These are phyloP conservation scores for Hibiscus syriacus DNA, from an alignment of 345 rosid species.

Conservation along the genomic window DNA sequence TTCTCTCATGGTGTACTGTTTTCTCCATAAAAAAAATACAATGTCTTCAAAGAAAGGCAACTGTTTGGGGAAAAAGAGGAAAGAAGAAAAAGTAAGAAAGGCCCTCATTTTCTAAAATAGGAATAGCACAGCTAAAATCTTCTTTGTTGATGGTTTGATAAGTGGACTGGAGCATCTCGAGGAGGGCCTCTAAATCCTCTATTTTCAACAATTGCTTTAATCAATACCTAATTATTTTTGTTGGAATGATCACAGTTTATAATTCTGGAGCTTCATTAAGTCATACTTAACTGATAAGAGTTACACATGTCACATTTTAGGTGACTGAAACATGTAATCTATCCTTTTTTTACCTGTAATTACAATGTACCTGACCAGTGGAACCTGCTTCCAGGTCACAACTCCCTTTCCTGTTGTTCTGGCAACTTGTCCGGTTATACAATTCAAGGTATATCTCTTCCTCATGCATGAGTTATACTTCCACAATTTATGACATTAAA, in stretches of 20 bases:
- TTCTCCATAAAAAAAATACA: no score
- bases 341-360: not conserved
- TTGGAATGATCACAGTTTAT: not conserved
- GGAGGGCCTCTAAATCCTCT: no score
- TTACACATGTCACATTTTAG: not conserved
- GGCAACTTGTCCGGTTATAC: conserved; percentile 57
- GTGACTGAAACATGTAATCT: not conserved
- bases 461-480: conserved; percentile 3
- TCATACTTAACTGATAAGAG: not conserved
- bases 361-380: conserved; percentile 13
- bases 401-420: conserved; percentile 63
- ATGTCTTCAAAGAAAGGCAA: not conserved
- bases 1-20: no score
- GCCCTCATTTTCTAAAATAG: not conserved
- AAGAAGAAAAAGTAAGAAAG: not conserved
- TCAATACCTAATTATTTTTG: not conserved
- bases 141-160: conserved; percentile 6
- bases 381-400: conserved; percentile 55
- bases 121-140: not conserved
- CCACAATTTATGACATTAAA: not conserved
- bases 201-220: no score
- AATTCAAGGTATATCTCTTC: conserved; percentile 57
- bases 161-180: not conserved
- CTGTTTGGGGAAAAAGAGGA: not conserved
- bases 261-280: not conserved